A percentile compares a stretch with the other conserved stretches of the same genome.
Evolutionary conservation across 352 stramenopile species (phyloP).

Genomic region (Phytophthora uliginosa): DNA sequence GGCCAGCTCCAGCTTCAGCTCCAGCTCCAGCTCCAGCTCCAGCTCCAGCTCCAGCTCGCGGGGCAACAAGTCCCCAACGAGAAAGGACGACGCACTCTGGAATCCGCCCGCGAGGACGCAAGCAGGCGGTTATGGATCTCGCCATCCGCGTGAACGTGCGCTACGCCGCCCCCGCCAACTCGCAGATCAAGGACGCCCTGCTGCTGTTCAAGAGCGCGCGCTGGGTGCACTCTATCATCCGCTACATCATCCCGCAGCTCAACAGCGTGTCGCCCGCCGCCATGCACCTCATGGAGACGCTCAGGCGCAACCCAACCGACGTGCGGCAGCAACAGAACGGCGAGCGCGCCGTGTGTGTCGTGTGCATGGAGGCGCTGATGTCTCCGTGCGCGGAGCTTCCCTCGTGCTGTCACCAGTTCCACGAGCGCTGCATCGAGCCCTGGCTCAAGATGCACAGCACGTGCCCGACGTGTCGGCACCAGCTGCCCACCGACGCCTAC

Average conservation of each 20-base stretch:
- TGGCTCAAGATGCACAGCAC: constrained; percentile 91
- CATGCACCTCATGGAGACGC: constrained; percentile 62
- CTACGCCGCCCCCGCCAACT: constrained; percentile 86
- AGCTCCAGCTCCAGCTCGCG: constrained; percentile 4
- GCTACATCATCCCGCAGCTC: constrained; percentile 91
- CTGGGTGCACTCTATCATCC: constrained; percentile 93
- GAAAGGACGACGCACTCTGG: constrained; percentile 32
- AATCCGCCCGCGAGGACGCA: constrained; percentile 8
- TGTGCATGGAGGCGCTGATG: constrained; percentile 85
- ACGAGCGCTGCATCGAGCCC: constrained; percentile 82
- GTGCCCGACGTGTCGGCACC: constrained; percentile 84
- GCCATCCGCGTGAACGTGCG: constrained; percentile 91
- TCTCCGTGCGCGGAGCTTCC: constrained; percentile 72
- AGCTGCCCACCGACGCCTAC: constrained; percentile 82
- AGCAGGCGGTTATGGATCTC: constrained; percentile 69
- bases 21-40: neutral
- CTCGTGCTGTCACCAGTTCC: constrained; percentile 84
- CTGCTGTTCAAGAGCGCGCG: constrained; percentile 90
- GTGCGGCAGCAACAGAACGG: constrained; percentile 33
- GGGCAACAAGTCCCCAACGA: constrained; percentile 11
- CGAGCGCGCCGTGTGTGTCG: constrained; percentile 62
- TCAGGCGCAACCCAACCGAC: constrained; percentile 57
- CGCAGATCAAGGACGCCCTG: constrained; percentile 90
- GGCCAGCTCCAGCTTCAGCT: constrained; percentile 2
- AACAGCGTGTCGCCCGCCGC: constrained; percentile 84